These are phyloP conservation scores for Desmodesmus armatus DNA, from an alignment of 139 green algal genomes.

Conservation along the genomic window DNA sequence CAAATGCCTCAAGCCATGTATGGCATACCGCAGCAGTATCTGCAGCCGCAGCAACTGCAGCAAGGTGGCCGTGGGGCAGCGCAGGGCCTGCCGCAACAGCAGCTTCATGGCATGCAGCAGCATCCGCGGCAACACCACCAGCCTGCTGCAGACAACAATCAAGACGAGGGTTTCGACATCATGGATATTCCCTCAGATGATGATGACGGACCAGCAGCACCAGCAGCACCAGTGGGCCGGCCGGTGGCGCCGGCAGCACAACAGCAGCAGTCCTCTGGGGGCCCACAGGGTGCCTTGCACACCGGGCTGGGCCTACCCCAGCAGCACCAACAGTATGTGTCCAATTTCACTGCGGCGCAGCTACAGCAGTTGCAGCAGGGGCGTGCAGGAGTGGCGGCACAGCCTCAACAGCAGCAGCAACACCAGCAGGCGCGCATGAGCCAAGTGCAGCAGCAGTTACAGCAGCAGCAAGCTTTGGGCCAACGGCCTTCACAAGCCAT, in stretches of 20 bases:
- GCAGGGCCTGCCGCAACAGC: background rate
- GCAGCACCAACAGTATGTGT: slow-evolving; percentile 1
- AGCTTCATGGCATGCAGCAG: background rate
- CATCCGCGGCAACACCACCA: background rate
- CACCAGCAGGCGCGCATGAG: background rate
- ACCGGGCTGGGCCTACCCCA: background rate
- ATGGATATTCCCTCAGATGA: too few species aligned
- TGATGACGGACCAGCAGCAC: slow-evolving; percentile 30
- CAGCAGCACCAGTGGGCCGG: slow-evolving; percentile 9
- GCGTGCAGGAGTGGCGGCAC: background rate
- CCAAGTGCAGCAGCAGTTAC: background rate
- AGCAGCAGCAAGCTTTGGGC: background rate
- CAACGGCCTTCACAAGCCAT: background rate
- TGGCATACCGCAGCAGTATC: too few species aligned
- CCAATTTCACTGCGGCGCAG: too few species aligned
- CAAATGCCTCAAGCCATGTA: background rate
- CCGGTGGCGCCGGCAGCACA: background rate
- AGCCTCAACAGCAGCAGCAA: slow-evolving; percentile 32
- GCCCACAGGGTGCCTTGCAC: slow-evolving; percentile 13
- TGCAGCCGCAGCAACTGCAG: background rate
- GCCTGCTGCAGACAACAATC: background rate
- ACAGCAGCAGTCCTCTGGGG: slow-evolving; percentile 7
- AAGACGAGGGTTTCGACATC: slow-evolving; percentile 26
- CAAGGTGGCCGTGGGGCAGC: background rate
- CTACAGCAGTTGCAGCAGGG: slow-evolving; percentile 4